Conservation (phyloP, 148 eudicot species). For the Dysphania ambrosioides region DNA sequence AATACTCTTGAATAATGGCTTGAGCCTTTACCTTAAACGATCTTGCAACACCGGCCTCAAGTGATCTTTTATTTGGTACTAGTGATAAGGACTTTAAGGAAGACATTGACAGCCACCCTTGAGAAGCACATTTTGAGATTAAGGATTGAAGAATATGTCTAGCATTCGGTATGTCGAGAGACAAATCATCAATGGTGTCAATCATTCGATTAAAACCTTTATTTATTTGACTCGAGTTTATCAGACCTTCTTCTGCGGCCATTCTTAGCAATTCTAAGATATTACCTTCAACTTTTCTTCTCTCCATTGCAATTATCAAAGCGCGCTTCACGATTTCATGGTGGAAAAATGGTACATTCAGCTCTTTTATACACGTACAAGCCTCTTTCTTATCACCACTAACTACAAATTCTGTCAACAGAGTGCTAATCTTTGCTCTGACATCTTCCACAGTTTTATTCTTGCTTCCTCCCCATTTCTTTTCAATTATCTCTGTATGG, state of each 20-base stretch:
- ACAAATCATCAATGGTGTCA: constrained; percentile 49
- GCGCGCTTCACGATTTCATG: constrained; percentile 56
- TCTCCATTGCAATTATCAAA: constrained; percentile 56
- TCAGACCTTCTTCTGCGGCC: constrained; percentile 49
- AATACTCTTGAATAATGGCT: constrained; percentile 48
- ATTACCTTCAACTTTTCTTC: constrained; percentile 28
- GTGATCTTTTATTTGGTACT: constrained; percentile 18
- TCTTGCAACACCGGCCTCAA: constrained; percentile 34
- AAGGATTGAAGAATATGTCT: constrained; percentile 35
- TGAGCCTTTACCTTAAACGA: constrained; percentile 46
- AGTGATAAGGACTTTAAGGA: constrained; percentile 35
- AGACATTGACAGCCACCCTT: constrained; percentile 55
- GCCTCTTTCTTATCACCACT: constrained; percentile 58
- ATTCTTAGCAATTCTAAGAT: constrained; percentile 38
- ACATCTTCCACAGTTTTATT: constrained; percentile 48
- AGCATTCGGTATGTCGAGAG: constrained; percentile 56
- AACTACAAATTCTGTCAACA: constrained; percentile 41
- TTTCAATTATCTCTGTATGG: constrained; percentile 48
- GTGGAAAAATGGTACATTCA: constrained; percentile 56
- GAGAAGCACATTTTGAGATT: constrained; percentile 50
- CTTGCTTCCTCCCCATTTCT: constrained; percentile 53
- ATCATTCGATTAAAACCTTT: constrained; percentile 51
- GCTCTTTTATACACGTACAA: constrained; percentile 50
- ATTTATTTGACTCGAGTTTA: constrained; percentile 58
- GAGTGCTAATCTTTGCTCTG: constrained; percentile 33